A percentile compares a stretch with the other conserved stretches of the same genome.
Evolutionary conservation across 192 early-diverging fungal species (phyloP).

Genomic region (Funneliformis geosporum): DNA sequence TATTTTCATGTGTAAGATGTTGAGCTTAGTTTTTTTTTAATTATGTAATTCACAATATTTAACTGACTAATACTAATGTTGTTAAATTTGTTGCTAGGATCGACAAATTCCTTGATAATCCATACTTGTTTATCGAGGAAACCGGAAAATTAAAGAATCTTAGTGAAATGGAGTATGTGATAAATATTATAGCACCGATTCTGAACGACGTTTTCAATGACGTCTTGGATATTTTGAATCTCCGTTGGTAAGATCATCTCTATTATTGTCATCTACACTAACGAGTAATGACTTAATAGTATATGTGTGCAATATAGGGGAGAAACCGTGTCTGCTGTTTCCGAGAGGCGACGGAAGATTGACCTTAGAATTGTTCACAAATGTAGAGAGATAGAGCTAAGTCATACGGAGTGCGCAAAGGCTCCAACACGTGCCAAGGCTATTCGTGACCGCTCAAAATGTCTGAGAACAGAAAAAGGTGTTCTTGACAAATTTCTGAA

Average conservation of each 20-base stretch:
- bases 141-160: background rate
- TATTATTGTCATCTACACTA: background rate
- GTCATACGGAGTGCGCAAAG: constrained; percentile 25
- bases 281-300: background rate
- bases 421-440: background rate
- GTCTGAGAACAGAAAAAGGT: constrained; percentile 14
- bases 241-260: constrained; percentile 10
- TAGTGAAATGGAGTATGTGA: constrained; percentile 13
- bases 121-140: constrained; percentile 1
- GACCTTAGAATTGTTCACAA: constrained; percentile 14
- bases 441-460: constrained; percentile 29
- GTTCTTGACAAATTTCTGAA: constrained; percentile 28
- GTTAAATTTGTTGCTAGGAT: constrained; percentile 15
- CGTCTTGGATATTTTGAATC: background rate
- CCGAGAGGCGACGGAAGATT: constrained; percentile 1
- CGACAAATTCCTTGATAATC: constrained; percentile 9
- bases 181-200: constrained; percentile 17
- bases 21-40: background rate
- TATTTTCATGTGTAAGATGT: constrained; percentile 17
- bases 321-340: constrained; percentile 12
- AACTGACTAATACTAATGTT: background rate
- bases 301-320: constrained; percentile 9
- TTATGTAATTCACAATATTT: background rate
- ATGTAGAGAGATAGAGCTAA: constrained; percentile 16
- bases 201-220: constrained; percentile 12